Percentiles rank a stretch among this genome's conserved stretches.
phyloP scores from a whole-genome alignment of 2,329 filamentous ascomycete species.

The Clarireedia sp. region DNA sequence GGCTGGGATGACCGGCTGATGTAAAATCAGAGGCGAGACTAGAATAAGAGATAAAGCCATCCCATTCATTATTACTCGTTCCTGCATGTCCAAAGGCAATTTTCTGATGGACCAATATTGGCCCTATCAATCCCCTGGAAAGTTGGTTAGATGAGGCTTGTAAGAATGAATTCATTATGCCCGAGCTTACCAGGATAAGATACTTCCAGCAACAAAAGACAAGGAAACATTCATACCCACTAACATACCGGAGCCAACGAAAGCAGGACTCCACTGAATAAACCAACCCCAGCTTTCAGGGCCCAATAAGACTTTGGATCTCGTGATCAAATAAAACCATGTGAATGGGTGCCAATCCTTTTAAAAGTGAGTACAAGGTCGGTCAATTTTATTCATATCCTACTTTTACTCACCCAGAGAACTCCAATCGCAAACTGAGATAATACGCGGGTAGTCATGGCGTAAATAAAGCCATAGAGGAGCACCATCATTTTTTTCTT shows the following conservation, averaged over 20 bases:
- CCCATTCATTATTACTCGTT: not conserved
- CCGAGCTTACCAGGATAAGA: not conserved
- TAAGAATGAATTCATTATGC: not conserved
- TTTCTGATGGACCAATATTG: not conserved
- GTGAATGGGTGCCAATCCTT: not conserved
- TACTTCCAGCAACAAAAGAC: not conserved
- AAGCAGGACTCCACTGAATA: not conserved
- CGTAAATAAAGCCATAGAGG: not conserved
- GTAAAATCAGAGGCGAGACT: not conserved
- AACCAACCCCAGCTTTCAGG: not conserved
- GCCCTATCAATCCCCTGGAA: not conserved
- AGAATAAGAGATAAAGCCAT: not conserved
- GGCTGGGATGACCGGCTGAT: not conserved
- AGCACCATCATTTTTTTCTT: not conserved
- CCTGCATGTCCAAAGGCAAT: not conserved
- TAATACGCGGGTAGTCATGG: not conserved
- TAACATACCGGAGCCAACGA: not conserved
- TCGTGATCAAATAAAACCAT: not conserved
- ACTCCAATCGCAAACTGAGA: not conserved
- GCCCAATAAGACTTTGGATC: not conserved
- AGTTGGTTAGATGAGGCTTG: not conserved
- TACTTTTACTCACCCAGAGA: not conserved
- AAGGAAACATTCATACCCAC: not conserved
- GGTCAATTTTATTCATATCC: not conserved
- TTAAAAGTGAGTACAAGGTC: not conserved